Percentiles rank a stretch among this genome's conserved stretches.
phyloP scores from a whole-genome alignment of 129 eudicot species.

The Calendula officinalis region DNA sequence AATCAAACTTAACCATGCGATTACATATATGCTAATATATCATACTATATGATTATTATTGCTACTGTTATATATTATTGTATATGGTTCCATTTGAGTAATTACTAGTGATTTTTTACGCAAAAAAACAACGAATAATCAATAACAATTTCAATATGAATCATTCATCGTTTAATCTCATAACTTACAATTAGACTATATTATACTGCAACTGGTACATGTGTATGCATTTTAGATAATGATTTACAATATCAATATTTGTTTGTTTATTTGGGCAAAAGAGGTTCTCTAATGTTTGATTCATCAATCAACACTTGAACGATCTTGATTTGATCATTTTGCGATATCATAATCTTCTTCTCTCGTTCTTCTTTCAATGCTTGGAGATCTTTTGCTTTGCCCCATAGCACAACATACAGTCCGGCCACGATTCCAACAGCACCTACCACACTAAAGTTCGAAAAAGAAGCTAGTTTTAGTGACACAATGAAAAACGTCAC shows the following conservation, averaged over 20 bases:
- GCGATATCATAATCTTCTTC: constrained; percentile 19
- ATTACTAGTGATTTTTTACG: neutral
- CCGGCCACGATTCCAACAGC: constrained; percentile 61
- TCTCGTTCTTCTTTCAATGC: constrained; percentile 25
- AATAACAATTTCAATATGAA: neutral
- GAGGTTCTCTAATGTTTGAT: constrained; percentile 56
- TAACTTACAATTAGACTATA: constrained; percentile 15
- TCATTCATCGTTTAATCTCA: neutral
- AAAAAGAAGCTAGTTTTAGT: neutral
- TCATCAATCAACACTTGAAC: constrained; percentile 32
- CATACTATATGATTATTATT: no score
- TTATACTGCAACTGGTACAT: neutral
- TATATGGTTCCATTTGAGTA: neutral
- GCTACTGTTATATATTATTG: no score
- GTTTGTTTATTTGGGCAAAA: constrained; percentile 34
- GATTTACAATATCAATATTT: neutral
- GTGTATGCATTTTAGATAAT: neutral
- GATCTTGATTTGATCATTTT: constrained; percentile 23
- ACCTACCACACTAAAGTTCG: constrained; percentile 48
- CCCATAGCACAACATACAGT: constrained; percentile 69
- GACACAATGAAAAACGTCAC: neutral
- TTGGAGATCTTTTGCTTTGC: constrained; percentile 63
- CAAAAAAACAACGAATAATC: neutral
- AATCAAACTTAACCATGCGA: no score
- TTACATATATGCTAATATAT: no score